Conservation (phyloP, 179 eudicot species). For the Beta macrorhiza region DNA sequence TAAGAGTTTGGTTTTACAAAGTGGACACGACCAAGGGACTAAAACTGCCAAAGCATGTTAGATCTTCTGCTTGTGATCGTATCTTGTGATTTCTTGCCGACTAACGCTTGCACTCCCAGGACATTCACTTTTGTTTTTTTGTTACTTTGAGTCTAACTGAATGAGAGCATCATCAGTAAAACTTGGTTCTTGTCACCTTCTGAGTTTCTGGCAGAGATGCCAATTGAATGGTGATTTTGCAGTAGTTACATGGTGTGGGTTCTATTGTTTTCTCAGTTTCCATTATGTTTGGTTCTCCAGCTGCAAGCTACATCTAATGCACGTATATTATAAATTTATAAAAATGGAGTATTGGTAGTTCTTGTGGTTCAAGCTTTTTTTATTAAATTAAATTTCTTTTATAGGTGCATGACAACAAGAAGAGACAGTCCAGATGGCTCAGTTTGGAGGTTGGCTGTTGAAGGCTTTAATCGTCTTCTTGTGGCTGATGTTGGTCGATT, state of each 20-base stretch:
- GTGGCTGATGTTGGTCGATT: conserved; percentile 54
- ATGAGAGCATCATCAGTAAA: background rate
- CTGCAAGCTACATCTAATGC: background rate
- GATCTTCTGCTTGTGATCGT: background rate
- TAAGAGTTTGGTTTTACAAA: background rate
- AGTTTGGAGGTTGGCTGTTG: conserved; percentile 92
- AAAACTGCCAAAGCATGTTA: background rate
- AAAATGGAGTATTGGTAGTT: background rate
- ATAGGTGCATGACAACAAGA: conserved; percentile 96
- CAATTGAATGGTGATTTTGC: background rate
- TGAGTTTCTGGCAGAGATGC: background rate
- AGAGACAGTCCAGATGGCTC: conserved; percentile 87
- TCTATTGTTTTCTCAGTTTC: conserved; percentile 9
- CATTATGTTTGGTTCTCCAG: background rate
- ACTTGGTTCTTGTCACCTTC: background rate
- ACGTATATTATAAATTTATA: background rate
- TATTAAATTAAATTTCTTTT: background rate
- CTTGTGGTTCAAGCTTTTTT: background rate
- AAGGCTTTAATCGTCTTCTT: conserved; percentile 76
- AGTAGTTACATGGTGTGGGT: background rate
- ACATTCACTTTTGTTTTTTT: background rate
- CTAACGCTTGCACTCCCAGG: background rate
- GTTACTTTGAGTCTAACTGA: background rate
- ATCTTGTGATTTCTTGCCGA: background rate
- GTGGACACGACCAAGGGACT: background rate